phyloP scores from a whole-genome alignment of 306 rosid genomes.

The Ammopiptanthus mongolicus region DNA sequence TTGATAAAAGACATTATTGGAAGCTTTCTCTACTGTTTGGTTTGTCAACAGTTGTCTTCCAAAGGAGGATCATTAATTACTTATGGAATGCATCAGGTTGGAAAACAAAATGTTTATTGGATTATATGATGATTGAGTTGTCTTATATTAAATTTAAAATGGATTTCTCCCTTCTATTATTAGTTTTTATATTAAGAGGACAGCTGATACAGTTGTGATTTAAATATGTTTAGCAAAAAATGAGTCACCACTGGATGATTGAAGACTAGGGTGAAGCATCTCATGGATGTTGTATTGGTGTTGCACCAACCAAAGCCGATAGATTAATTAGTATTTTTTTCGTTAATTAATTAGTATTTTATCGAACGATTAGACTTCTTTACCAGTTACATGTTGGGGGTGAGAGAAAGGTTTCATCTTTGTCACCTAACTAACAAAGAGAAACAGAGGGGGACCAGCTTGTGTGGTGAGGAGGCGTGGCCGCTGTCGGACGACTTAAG shows the following conservation, averaged over 20 bases:
- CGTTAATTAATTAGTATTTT: too few relatives aligned
- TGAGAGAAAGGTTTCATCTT: too few relatives aligned
- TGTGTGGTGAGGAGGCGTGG: too few relatives aligned
- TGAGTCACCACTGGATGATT: neutral
- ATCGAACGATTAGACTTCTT: too few relatives aligned
- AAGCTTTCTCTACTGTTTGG: neutral
- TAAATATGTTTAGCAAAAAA: neutral
- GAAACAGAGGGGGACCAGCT: too few relatives aligned
- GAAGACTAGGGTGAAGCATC: too few relatives aligned
- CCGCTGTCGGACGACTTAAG: too few relatives aligned
- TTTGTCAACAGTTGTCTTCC: conserved; percentile 5
- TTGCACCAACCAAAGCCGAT: too few relatives aligned
- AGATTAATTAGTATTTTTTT: too few relatives aligned
- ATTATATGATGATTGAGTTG: neutral
- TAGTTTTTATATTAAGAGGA: neutral
- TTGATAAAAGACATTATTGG: neutral
- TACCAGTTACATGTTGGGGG: too few relatives aligned
- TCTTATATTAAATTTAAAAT: neutral
- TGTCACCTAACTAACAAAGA: too few relatives aligned
- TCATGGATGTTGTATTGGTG: too few relatives aligned
- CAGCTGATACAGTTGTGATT: neutral
- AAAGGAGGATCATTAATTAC: neutral
- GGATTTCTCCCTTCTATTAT: neutral
- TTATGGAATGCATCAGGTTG: neutral
- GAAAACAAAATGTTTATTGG: neutral